A percentile compares a stretch with the other conserved stretches of the same genome.
These are phyloP conservation scores for Microbotryum scabiosae DNA, from an alignment of 1,284 basidiomycete species.

Conservation along the genomic window DNA sequence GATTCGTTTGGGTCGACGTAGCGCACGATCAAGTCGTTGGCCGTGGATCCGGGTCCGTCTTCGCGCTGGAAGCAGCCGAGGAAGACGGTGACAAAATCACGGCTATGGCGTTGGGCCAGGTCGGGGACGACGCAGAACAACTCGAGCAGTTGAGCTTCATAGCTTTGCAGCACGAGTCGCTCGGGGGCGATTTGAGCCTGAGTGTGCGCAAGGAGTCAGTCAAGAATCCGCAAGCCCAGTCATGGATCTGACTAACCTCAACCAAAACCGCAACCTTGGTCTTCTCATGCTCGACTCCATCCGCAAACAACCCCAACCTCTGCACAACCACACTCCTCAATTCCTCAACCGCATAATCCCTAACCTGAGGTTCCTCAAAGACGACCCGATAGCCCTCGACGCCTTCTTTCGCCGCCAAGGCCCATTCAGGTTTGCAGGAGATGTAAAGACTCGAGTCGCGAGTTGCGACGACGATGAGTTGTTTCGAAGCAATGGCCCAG, in stretches of 20 bases:
- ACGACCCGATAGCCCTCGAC: slow-evolving; percentile 5
- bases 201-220: neutral
- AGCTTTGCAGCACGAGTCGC: slow-evolving; percentile 63
- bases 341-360: slow-evolving; percentile 26
- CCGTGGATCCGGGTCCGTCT: slow-evolving; percentile 31
- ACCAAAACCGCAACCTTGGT: slow-evolving; percentile 8
- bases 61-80: slow-evolving; percentile 47
- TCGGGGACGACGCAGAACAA: slow-evolving; percentile 57
- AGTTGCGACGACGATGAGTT: slow-evolving; percentile 30
- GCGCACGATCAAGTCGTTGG: slow-evolving; percentile 19
- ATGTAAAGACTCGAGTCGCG: slow-evolving; percentile 22
- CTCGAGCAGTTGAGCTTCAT: slow-evolving; percentile 68
- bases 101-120: slow-evolving; percentile 74
- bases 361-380: slow-evolving; percentile 36
- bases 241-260: slow-evolving; percentile 12
- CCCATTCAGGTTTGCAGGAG: slow-evolving; percentile 27
- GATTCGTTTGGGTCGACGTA: slow-evolving; percentile 27
- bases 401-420: neutral
- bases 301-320: slow-evolving; percentile 15
- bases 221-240: slow-evolving; percentile 27
- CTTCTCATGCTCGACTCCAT: slow-evolving; percentile 7
- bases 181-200: slow-evolving; percentile 56
- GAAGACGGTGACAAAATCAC: slow-evolving; percentile 70
- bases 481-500: slow-evolving; percentile 56
- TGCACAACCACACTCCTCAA: slow-evolving; percentile 4